Evolutionary conservation across 2,329 filamentous ascomycete species (phyloP), one percentile per base, ranked within the genome.

Genomic region (Lojkania enalia): DNA sequence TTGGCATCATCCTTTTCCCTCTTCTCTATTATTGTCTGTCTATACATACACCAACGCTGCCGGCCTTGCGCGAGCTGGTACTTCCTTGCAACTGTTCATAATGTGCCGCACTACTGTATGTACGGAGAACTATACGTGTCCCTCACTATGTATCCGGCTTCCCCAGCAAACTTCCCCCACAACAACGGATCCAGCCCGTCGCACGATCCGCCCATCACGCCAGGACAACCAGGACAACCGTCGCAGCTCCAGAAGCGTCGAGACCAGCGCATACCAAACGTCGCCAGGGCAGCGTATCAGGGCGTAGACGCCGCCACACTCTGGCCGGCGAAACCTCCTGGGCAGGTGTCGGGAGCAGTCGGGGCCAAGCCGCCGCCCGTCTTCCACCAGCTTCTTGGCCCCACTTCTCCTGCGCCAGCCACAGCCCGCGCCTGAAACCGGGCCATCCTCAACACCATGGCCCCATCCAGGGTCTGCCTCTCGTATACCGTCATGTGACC

Each of bases 361-460:
- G 9, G 38, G 13, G 44, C 48, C 48, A 44, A 46, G 47, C 20
- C 14, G 43, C 48, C 44, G 12, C 27, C 19, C n/a, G n/a, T n/a
- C 31, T 51, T 44, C 48, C 44, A 47, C 48, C n/a, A 35, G 16
- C 19, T 44, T 44, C 45, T 39, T 18, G 20, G 18, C 39, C 37
- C 48, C 48, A 47, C 53, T 49, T 30, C 13, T 36, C n/a, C 44
- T 27, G 43, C 45, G 42, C 51, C 47, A 40, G 46, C 48, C 46
- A 40, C 48, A 31, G 31, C 27, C 41, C 52, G 55, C 15, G 51
- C 54, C 54, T 62, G 61, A 64, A 65, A 64, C 61, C 52, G 42
- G 32, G 35, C 46, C 41, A 49, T 48, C 46, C 53, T 64, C 61
- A 64, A 64, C 61, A 65, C 61, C 60, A 64, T 54, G 48, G 55